Conservation (phyloP, 2,329 filamentous ascomycete species). For the Clarireedia paspali region DNA sequence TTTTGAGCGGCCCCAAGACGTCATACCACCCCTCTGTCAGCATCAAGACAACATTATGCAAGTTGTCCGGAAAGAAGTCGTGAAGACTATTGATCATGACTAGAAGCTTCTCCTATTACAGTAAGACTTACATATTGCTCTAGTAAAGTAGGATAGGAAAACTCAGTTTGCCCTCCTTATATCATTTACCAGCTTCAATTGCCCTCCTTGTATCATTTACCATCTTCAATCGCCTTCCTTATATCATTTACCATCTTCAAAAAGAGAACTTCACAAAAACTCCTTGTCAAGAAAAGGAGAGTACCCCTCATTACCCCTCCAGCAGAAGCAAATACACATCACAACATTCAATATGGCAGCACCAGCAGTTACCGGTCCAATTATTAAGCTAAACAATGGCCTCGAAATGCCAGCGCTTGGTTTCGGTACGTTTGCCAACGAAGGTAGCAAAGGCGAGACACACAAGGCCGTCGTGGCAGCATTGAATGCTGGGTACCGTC, state of each 20-base stretch:
- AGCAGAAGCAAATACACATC: neutral
- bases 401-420: slow-evolving; percentile 35
- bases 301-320: neutral
- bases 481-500: slow-evolving; percentile 56
- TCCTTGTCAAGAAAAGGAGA: no score
- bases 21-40: slow-evolving; percentile 17
- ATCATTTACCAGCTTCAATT: no score
- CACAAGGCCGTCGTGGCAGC: slow-evolving; percentile 46
- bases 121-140: no score
- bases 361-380: slow-evolving; percentile 16
- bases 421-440: slow-evolving; percentile 32
- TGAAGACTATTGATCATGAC: slow-evolving; percentile 12
- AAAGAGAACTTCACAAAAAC: no score
- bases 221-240: no score
- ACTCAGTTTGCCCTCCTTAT: no score
- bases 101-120: neutral
- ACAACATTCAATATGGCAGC: slow-evolving; percentile 18
- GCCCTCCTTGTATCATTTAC: no score
- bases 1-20: slow-evolving; percentile 7
- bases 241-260: no score
- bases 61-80: slow-evolving; percentile 13
- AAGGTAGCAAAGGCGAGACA: slow-evolving; percentile 32
- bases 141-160: no score
- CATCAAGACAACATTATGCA: neutral
- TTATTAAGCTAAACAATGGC: slow-evolving; percentile 29